phyloP scores from a whole-genome alignment of 768 basidiomycete genomes.

The Tulasnella sp. region DNA sequence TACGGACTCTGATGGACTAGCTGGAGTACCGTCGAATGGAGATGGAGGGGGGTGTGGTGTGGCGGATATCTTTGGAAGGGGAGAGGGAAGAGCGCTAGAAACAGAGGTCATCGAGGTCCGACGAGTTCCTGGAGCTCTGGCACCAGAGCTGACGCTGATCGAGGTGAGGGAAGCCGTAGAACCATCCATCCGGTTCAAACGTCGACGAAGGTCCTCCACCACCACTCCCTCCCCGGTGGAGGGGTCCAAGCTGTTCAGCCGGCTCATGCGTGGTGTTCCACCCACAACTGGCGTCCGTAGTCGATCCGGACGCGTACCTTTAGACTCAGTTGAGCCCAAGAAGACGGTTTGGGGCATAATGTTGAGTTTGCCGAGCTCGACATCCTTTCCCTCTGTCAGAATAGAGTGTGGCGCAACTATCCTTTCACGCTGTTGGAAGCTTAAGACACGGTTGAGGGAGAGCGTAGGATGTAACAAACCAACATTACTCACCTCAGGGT shows the following conservation, averaged over 20 bases:
- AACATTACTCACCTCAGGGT: slow-evolving; percentile 58
- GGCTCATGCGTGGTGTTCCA: slow-evolving; percentile 20
- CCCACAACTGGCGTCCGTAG: background rate
- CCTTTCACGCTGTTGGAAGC: slow-evolving; percentile 22
- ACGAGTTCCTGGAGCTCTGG: slow-evolving; percentile 37
- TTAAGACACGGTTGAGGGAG: background rate
- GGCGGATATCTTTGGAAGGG: slow-evolving; percentile 31
- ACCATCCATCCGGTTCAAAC: slow-evolving; percentile 69
- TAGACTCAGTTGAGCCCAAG: slow-evolving; percentile 44
- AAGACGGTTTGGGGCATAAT: slow-evolving; percentile 92
- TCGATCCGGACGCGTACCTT: slow-evolving; percentile 1
- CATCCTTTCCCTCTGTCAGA: slow-evolving; percentile 54
- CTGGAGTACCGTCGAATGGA: slow-evolving; percentile 51
- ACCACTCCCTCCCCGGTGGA: slow-evolving; percentile 38
- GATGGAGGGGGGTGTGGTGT: slow-evolving; percentile 38
- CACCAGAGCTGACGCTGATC: slow-evolving; percentile 43
- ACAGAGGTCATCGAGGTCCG: slow-evolving; percentile 46
- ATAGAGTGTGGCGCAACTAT: slow-evolving; percentile 36
- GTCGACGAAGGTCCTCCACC: slow-evolving; percentile 73
- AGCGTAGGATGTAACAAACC: slow-evolving; percentile 1
- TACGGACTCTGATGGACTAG: slow-evolving; percentile 80
- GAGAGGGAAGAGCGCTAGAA: slow-evolving; percentile 31
- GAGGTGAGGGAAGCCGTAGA: slow-evolving; percentile 58
- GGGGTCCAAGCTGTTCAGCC: slow-evolving; percentile 29
- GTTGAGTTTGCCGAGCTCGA: slow-evolving; percentile 81